Percentiles rank a stretch among this genome's conserved stretches.
These are phyloP conservation scores for Emergomyces orientalis DNA, from an alignment of 2,329 filamentous ascomycete species.

Conservation along the genomic window DNA sequence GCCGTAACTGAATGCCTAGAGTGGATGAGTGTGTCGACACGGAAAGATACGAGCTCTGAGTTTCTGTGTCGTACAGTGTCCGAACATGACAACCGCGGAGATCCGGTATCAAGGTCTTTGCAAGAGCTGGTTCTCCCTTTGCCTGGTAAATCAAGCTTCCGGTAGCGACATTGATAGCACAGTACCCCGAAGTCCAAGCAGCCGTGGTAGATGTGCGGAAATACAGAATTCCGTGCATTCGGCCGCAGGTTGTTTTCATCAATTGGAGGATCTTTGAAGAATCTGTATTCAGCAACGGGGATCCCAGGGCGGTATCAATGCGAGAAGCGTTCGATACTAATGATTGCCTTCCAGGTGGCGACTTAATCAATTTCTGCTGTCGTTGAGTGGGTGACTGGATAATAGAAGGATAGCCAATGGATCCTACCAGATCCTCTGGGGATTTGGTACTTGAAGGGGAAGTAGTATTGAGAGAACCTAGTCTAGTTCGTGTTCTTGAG, in stretches of 20 bases:
- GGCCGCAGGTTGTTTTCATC: conserved; percentile 44
- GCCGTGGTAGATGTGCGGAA: conserved; percentile 36
- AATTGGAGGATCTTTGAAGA: conserved; percentile 41
- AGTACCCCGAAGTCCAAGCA: conserved; percentile 43
- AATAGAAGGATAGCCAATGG: conserved; percentile 43
- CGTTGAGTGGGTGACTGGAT: conserved; percentile 33
- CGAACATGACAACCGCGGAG: conserved; percentile 42
- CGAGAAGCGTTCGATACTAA: conserved; percentile 21
- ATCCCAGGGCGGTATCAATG: conserved; percentile 27
- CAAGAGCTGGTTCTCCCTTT: conserved; percentile 40
- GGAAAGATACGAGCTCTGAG: conserved; percentile 39
- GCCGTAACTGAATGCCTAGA: conserved; percentile 40
- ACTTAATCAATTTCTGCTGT: conserved; percentile 29
- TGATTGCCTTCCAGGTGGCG: conserved; percentile 23
- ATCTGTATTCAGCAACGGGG: conserved; percentile 36
- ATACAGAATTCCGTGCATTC: conserved; percentile 46
- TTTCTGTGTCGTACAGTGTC: conserved; percentile 39
- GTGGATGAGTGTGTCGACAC: conserved; percentile 41
- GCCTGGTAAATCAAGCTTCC: conserved; percentile 44
- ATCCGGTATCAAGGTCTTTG: conserved; percentile 42
- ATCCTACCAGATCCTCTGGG: conserved; percentile 32
- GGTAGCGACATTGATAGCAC: conserved; percentile 43
- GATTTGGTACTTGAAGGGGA: conserved; percentile 25
- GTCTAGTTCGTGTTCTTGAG: conserved; percentile 27
- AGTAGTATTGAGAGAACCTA: conserved; percentile 34